phyloP scores from a whole-genome alignment of 179 eudicot species.

The Vitellaria paradoxa region DNA sequence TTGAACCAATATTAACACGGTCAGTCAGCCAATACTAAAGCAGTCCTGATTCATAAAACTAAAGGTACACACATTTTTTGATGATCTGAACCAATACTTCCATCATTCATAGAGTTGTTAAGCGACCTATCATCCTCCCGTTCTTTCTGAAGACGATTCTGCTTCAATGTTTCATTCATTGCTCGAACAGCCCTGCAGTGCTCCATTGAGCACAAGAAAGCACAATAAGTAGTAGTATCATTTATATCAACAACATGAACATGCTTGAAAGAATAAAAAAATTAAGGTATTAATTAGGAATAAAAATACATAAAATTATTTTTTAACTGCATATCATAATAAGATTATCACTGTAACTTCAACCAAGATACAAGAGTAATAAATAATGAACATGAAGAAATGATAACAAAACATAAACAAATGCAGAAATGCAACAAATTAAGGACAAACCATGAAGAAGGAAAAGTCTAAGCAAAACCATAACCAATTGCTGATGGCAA shows the following conservation, averaged over 20 bases:
- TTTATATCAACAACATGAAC: neutral
- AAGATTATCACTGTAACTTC: neutral
- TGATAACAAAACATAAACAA: neutral
- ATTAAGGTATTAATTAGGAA: neutral
- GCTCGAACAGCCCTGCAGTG: constrained; percentile 83
- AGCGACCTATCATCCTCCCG: constrained; percentile 53
- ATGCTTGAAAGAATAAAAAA: neutral
- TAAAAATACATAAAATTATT: neutral
- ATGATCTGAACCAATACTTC: constrained; percentile 36
- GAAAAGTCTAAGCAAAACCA: neutral
- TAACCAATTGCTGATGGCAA: neutral
- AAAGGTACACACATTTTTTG: constrained; percentile 48
- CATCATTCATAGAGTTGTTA: constrained; percentile 47
- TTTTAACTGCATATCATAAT: neutral
- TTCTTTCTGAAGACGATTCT: constrained; percentile 72
- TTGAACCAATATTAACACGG: constrained; percentile 25
- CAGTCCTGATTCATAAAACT: constrained; percentile 2
- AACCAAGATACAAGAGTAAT: neutral
- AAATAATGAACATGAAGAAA: neutral
- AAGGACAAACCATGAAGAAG: neutral
- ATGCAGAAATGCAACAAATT: neutral
- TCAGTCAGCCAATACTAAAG: neutral
- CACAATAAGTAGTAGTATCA: neutral
- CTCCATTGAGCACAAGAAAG: constrained; percentile 6
- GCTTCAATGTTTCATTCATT: constrained; percentile 93